phyloP scores from a whole-genome alignment of 2,329 filamentous ascomycete genomes.

The Escovopsis sp. region DNA sequence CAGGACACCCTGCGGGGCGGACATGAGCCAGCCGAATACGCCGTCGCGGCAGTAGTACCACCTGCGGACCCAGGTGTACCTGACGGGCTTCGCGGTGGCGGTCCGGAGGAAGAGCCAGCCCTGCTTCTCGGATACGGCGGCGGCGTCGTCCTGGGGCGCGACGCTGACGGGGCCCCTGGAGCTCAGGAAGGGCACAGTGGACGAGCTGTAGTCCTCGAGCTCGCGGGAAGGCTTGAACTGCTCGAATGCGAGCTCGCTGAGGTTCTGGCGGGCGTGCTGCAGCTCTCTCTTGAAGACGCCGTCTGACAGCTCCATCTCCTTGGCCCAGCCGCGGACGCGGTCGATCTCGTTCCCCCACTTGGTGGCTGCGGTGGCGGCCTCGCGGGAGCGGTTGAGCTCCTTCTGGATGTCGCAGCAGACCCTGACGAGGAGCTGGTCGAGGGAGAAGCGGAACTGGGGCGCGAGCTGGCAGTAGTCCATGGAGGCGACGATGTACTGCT shows the following conservation, averaged over 20 bases:
- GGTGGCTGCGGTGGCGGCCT: slow-evolving; percentile 47
- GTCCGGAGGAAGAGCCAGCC: slow-evolving; percentile 84
- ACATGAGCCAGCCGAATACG: slow-evolving; percentile 88
- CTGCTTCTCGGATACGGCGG: slow-evolving; percentile 63
- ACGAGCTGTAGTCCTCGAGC: slow-evolving; percentile 80
- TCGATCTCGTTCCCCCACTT: slow-evolving; percentile 74
- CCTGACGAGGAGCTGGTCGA: slow-evolving; percentile 77
- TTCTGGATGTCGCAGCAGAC: slow-evolving; percentile 79
- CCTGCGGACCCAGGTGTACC: slow-evolving; percentile 76
- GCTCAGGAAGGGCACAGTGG: slow-evolving; percentile 77
- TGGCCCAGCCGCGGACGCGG: slow-evolving; percentile 80
- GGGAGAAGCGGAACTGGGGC: slow-evolving; percentile 66
- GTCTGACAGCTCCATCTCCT: slow-evolving; percentile 88
- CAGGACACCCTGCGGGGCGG: slow-evolving; percentile 72
- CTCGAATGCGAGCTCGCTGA: slow-evolving; percentile 62
- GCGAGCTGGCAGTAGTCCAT: slow-evolving; percentile 87
- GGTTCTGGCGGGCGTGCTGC: slow-evolving; percentile 60
- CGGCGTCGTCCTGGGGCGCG: slow-evolving; percentile 35
- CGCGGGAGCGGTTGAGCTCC: slow-evolving; percentile 62
- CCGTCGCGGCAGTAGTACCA: slow-evolving; percentile 96
- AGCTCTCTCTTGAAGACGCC: slow-evolving; percentile 70
- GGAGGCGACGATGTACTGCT: slow-evolving; percentile 77
- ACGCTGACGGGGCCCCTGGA: slow-evolving; percentile 52
- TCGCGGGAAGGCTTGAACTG: slow-evolving; percentile 72
- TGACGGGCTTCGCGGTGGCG: slow-evolving; percentile 72